Evolutionary conservation across 345 rosid genomes (phyloP).

Genomic region (Jatropha curcas): DNA sequence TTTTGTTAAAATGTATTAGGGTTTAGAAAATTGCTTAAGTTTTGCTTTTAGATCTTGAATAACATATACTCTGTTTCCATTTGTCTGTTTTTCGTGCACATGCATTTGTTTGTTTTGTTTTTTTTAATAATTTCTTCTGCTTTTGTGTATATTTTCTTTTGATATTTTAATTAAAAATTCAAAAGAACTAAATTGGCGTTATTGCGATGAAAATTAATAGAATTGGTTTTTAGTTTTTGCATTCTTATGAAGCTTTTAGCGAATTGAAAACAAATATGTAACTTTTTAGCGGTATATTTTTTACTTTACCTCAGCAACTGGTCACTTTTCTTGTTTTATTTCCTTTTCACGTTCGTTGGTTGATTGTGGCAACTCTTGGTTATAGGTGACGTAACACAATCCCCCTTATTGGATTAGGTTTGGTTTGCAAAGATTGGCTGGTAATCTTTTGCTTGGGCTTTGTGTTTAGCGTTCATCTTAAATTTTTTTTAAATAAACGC

Average conservation of each 20-base stretch:
- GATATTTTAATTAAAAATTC: too few relatives aligned
- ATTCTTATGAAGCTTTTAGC: not conserved
- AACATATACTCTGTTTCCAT: too few relatives aligned
- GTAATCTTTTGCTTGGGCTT: not conserved
- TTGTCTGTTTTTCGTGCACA: not conserved
- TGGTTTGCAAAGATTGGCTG: not conserved
- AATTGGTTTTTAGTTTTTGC: not conserved
- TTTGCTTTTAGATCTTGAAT: not conserved
- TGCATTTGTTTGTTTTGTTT: not conserved
- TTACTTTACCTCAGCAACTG: too few relatives aligned
- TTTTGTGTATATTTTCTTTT: not conserved
- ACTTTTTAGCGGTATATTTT: too few relatives aligned
- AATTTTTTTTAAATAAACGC: not conserved
- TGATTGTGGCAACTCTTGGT: too few relatives aligned
- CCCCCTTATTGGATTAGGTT: not conserved
- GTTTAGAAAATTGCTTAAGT: too few relatives aligned
- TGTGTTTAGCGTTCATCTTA: not conserved
- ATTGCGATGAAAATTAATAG: not conserved
- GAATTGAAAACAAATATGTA: not conserved
- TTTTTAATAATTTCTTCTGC: not conserved
- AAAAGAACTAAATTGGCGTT: too few relatives aligned
- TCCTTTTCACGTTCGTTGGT: not conserved
- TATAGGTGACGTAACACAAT: not conserved
- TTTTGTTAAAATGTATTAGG: too few relatives aligned
- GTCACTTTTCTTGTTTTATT: not conserved